These are phyloP conservation scores for Aspergillus alliaceus DNA, from an alignment of 2,329 filamentous ascomycete genomes.

Conservation along the genomic window DNA sequence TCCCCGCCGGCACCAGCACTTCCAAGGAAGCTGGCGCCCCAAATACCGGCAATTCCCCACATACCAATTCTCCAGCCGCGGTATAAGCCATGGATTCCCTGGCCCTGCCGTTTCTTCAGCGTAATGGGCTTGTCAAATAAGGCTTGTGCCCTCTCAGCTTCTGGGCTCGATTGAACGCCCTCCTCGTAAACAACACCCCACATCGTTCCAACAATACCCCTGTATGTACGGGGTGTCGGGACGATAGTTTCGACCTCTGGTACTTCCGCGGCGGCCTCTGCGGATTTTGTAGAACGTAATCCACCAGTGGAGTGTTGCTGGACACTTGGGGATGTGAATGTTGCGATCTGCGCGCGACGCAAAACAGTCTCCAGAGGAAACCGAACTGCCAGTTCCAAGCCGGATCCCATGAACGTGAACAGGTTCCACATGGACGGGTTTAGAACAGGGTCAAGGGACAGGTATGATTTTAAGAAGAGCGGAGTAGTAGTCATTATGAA, in stretches of 20 bases:
- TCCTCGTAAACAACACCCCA: slow-evolving; percentile 83
- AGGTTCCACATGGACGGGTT: slow-evolving; percentile 81
- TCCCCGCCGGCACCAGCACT: slow-evolving; percentile 36
- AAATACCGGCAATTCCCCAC: slow-evolving; percentile 57
- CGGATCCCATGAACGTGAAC: slow-evolving; percentile 77
- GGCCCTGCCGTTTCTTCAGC: slow-evolving; percentile 49
- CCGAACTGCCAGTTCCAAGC: slow-evolving; percentile 78
- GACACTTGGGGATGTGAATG: slow-evolving; percentile 59
- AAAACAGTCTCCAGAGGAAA: slow-evolving; percentile 90
- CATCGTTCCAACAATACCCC: slow-evolving; percentile 88
- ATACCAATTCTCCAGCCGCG: slow-evolving; percentile 58
- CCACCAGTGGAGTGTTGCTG: slow-evolving; percentile 32
- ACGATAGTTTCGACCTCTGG: slow-evolving; percentile 69
- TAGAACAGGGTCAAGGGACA: slow-evolving; percentile 77
- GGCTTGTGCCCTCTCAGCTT: slow-evolving; percentile 42
- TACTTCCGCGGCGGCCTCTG: slow-evolving; percentile 11
- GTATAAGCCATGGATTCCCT: slow-evolving; percentile 57
- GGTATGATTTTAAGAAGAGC: slow-evolving; percentile 78
- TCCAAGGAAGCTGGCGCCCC: slow-evolving; percentile 51
- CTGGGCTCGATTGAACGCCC: slow-evolving; percentile 54
- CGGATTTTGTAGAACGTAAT: slow-evolving; percentile 12
- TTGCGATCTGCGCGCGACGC: slow-evolving; percentile 79
- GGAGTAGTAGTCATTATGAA: slow-evolving; percentile 80
- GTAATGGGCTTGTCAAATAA: slow-evolving; percentile 39
- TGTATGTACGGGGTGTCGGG: slow-evolving; percentile 71